Evolutionary conservation across 2,329 filamentous ascomycete genomes (phyloP).

Genomic region (Xylaria sp.): DNA sequence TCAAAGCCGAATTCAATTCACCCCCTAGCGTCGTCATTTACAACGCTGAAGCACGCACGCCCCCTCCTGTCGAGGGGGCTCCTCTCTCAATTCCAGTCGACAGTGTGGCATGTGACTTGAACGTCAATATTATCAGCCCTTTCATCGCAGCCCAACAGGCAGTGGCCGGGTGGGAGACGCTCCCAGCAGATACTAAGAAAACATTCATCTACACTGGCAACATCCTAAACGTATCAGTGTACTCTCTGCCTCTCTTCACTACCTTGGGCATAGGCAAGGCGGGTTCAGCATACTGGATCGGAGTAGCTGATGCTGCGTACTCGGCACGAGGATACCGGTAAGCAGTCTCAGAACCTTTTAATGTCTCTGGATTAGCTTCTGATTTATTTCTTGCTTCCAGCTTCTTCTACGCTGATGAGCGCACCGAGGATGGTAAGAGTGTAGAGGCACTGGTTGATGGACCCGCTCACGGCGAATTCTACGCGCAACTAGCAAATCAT

Average conservation of each 20-base stretch:
- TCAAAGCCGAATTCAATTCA: slow-evolving; percentile 51
- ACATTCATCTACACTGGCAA: slow-evolving; percentile 54
- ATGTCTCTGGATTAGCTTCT: no score
- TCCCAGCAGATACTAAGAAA: slow-evolving; percentile 45
- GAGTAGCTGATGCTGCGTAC: slow-evolving; percentile 50
- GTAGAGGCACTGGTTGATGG: slow-evolving; percentile 48
- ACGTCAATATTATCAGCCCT: slow-evolving; percentile 53
- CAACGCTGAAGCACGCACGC: slow-evolving; percentile 54
- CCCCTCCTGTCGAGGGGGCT: slow-evolving; percentile 49
- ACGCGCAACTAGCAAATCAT: slow-evolving; percentile 16
- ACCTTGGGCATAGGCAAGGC: slow-evolving; percentile 56
- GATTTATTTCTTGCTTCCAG: slow-evolving; percentile 33
- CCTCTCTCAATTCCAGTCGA: slow-evolving; percentile 51
- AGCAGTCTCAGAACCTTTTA: slow-evolving; percentile 25
- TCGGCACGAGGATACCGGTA: slow-evolving; percentile 49
- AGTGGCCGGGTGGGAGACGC: slow-evolving; percentile 51
- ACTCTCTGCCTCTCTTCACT: slow-evolving; percentile 39
- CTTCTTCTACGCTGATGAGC: slow-evolving; percentile 54
- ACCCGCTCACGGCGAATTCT: slow-evolving; percentile 29
- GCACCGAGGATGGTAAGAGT: slow-evolving; percentile 46
- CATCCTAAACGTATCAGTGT: slow-evolving; percentile 48
- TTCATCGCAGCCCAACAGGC: slow-evolving; percentile 57
- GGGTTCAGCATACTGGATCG: slow-evolving; percentile 53
- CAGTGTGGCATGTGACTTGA: slow-evolving; percentile 49
- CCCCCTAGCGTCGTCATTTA: slow-evolving; percentile 57